Percentiles rank a stretch among this genome's conserved stretches.
These are phyloP conservation scores for Caryopteris hybrid DNA, from an alignment of 305 asterid species.

Conservation along the genomic window DNA sequence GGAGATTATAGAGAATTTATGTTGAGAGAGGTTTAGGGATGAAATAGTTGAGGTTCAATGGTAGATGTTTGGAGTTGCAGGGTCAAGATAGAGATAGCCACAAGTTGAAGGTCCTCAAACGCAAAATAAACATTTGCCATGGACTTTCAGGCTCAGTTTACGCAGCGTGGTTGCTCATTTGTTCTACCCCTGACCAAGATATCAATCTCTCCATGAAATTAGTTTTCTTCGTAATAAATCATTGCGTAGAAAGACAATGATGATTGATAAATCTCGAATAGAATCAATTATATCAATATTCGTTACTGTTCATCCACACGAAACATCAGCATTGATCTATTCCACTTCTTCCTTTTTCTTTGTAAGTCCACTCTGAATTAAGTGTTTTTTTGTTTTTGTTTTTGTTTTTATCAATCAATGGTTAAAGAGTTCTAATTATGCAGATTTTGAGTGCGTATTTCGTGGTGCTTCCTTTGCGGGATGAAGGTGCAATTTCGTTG, in stretches of 20 bases:
- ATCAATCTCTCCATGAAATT: constrained; percentile 16
- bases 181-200: neutral
- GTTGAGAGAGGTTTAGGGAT: no score
- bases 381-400: neutral
- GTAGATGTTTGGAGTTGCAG: no score
- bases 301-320: constrained; percentile 81
- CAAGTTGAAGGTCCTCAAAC: constrained; percentile 17
- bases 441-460: constrained; percentile 97
- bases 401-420: neutral
- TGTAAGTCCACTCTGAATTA: constrained; percentile 32
- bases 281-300: constrained; percentile 61
- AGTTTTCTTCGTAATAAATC: neutral
- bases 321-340: constrained; percentile 59
- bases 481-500: constrained; percentile 96
- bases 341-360: constrained; percentile 84
- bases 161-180: neutral
- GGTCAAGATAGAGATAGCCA: constrained; percentile 1
- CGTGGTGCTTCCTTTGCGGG: constrained; percentile 94
- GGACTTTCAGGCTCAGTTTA: constrained; percentile 2
- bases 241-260: constrained; percentile 21
- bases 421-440: constrained; percentile 1
- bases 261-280: constrained; percentile 53
- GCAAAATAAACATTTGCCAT: no score
- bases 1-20: neutral
- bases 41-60: no score